Evolutionary conservation across 805 yeast species (phyloP), one percentile per base, ranked within the genome.

Genomic region (Starmerella ratchasimensis): DNA sequence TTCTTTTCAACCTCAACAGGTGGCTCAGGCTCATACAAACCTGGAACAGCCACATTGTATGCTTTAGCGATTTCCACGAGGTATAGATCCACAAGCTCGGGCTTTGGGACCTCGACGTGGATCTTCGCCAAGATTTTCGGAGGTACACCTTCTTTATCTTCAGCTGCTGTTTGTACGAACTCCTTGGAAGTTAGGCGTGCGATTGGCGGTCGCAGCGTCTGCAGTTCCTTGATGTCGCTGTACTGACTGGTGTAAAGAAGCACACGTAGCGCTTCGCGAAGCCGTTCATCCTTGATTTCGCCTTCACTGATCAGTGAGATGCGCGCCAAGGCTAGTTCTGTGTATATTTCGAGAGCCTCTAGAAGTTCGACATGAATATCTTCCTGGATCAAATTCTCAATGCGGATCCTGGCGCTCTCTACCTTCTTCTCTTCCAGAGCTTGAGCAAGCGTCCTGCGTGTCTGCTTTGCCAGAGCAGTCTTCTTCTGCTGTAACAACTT

Each of bases 351-450:
- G 33, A 83, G 57, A 32, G 72, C 71, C 55, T 84, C 94, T 37
- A 83, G 60, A 18, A 83, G 61, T 58, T 83, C 94, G 17, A 80
- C 71, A 50, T 76, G 72, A 23, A 80, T 71, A 52, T 83, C 95
- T 47, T 81, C 88, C 25, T 86, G 67, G 23, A 84, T 80, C 39
- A 83, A 71, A 49, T 80, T 79, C 54, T 83, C 95, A 3, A 81
- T 88, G 34, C 93, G 60, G 39, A 82, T 82, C 39, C 69, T 69
- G 9, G 94, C 94, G 49, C 84, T 80, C 35, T 77, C 75, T 44
- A 81, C 86, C 52, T 80, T 82, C 5, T 82, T 83, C 30, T 63
- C 65, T 7, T 68, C 63, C 36, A 83, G 61, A 9, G 82, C 60
- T 33, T 79, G 84, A 2, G 93, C 93, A 55, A 75, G 62, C 52